A percentile compares a stretch with the other conserved stretches of the same genome.
Evolutionary conservation across 352 stramenopile species (phyloP).

Genomic region (Plasmopara muralis): DNA sequence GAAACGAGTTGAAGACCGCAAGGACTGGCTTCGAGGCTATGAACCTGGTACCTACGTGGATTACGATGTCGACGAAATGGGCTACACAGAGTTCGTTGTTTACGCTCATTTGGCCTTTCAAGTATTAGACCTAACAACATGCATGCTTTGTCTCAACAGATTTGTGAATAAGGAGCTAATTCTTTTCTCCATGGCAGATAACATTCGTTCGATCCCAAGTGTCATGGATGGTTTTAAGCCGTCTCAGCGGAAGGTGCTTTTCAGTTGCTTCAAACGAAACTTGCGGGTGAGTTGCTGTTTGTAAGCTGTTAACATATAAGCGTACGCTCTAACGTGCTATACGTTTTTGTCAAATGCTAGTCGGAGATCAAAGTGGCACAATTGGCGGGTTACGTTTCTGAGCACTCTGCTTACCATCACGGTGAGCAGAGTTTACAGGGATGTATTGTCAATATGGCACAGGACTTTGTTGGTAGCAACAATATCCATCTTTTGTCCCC

Average conservation of each 20-base stretch:
- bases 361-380: constrained; percentile 90
- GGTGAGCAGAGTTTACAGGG: constrained; percentile 92
- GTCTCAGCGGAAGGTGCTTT: constrained; percentile 98
- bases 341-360: constrained; percentile 14
- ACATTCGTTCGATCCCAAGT: constrained; percentile 93
- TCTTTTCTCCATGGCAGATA: constrained; percentile 97
- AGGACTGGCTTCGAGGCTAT: constrained; percentile 92
- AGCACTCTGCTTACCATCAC: constrained; percentile 99
- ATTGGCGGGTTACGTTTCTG: constrained; percentile 94
- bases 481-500: constrained; percentile 95
- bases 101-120: neutral
- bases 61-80: constrained; percentile 89
- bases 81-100: constrained; percentile 83
- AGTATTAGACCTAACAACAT: constrained; percentile 1
- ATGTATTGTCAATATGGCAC: constrained; percentile 97
- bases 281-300: constrained; percentile 74
- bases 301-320: constrained; percentile 8
- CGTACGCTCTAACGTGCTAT: constrained; percentile 3
- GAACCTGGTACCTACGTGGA: constrained; percentile 87
- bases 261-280: constrained; percentile 97
- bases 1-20: constrained; percentile 92
- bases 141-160: constrained; percentile 25
- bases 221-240: constrained; percentile 98
- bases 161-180: constrained; percentile 99
- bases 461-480: constrained; percentile 98